Conservation (phyloP, 2,329 filamentous ascomycete species). For the Seiridium cupressi region DNA sequence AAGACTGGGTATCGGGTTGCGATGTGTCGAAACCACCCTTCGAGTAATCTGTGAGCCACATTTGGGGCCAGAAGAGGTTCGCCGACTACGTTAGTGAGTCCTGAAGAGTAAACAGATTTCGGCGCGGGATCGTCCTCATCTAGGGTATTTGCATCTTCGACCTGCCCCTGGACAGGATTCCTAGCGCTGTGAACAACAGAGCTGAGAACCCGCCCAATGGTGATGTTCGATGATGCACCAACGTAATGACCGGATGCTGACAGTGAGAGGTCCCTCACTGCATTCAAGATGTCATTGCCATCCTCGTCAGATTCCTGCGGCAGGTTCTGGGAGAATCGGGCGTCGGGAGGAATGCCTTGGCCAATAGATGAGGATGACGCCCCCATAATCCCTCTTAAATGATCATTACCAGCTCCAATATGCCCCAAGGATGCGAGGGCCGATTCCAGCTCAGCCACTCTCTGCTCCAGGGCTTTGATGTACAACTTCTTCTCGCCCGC, state of each 20-base stretch:
- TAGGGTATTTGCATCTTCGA: slow-evolving; percentile 13
- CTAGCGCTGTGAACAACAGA: slow-evolving; percentile 26
- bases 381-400: slow-evolving; percentile 16
- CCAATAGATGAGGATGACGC: slow-evolving; percentile 10
- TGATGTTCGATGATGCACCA: slow-evolving; percentile 27
- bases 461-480: slow-evolving; percentile 26
- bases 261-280: slow-evolving; percentile 26
- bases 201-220: slow-evolving; percentile 27
- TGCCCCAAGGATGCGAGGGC: slow-evolving; percentile 24
- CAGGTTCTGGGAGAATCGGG: slow-evolving; percentile 9
- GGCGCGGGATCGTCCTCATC: slow-evolving; percentile 24
- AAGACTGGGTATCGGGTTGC: slow-evolving; percentile 26
- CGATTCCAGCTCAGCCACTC: slow-evolving; percentile 24
- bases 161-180: slow-evolving; percentile 9
- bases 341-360: slow-evolving; percentile 10
- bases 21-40: slow-evolving; percentile 28
- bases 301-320: slow-evolving; percentile 22
- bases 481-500: slow-evolving; percentile 28
- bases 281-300: slow-evolving; percentile 24
- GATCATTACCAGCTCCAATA: slow-evolving; percentile 15
- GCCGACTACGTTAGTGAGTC: slow-evolving; percentile 19
- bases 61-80: slow-evolving; percentile 22
- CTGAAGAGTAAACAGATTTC: slow-evolving; percentile 25
- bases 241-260: slow-evolving; percentile 28
- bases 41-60: slow-evolving; percentile 23